Base-by-base conservation (phyloP, 202 grass and related monocot species). In the Brachypodium distachyon region DNA sequence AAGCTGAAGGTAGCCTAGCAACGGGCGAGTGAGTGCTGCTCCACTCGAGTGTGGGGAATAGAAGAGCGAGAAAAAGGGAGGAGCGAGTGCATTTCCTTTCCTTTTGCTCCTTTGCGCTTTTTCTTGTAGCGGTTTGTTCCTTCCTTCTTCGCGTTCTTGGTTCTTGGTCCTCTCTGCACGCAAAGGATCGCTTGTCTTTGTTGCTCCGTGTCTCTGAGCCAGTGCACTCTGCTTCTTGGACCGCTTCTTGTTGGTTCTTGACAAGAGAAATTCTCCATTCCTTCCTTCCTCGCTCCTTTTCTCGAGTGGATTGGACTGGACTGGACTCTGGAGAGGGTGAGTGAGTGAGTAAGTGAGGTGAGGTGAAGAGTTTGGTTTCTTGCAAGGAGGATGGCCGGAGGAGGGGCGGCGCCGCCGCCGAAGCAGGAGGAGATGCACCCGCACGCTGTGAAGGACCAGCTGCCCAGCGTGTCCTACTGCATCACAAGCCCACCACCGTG, bases 351-450 rank as follows among this genome's bases (percentile, higher is more conserved):
- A 23, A 4, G 23, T 58, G 54, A 13, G 29, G 73, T 47, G 67
- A 81, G 55, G 78, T 65, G 76, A 58, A 57, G 50, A 18, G 31
- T 1, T 52, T 26, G 6, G 40, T 52, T 75, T 61, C 31, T 25
- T 51, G 23, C 41, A 55, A 81, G 36, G 38, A 63, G 31, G 61
- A 87, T 87, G 84, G 90, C 76, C 46, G 82, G 82, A 62, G 82
- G 82, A 78, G 82, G 82, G 72, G 76, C 93, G 46, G 89, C 90
- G 79, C 87, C 93, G 72, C 83, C 85, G 47, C 90, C 90, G 25
- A 97, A 97, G 90, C 84, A 86, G 67, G 93, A 97, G 29, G 93
- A 97, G 85, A 39, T 97, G 62, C 82, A 86, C 42, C 87, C 93
- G 29, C 93, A 92, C 66, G 84, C 49, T 41, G 72, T 86, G 55